Percentiles rank a stretch among this genome's conserved stretches.
phyloP scores from a whole-genome alignment of 805 yeast genomes.

The Candida nanaspora region DNA sequence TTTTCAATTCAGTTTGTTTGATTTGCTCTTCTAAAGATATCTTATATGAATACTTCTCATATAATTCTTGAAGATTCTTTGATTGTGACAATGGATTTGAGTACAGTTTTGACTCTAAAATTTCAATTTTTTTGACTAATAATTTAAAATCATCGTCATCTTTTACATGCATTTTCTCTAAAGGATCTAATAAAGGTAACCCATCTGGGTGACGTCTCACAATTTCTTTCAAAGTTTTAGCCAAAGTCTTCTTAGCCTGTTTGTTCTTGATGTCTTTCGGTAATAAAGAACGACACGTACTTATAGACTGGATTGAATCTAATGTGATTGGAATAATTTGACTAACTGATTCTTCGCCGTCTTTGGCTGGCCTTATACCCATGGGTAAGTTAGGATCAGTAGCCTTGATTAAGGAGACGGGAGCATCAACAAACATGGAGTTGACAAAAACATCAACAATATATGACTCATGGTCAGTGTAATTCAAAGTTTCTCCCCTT shows the following conservation, averaged over 20 bases:
- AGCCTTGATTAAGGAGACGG: slow-evolving; percentile 71
- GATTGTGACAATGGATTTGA: slow-evolving; percentile 64
- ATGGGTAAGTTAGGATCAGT: slow-evolving; percentile 74
- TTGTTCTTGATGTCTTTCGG: slow-evolving; percentile 66
- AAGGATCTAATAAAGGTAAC: slow-evolving; percentile 84
- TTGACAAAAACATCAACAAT: slow-evolving; percentile 78
- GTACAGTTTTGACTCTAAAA: slow-evolving; percentile 65
- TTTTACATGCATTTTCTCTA: slow-evolving; percentile 81
- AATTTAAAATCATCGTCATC: slow-evolving; percentile 65
- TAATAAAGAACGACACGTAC: slow-evolving; percentile 72
- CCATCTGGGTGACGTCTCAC: slow-evolving; percentile 83
- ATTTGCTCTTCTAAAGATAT: slow-evolving; percentile 54
- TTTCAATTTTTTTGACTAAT: slow-evolving; percentile 71
- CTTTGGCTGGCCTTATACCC: slow-evolving; percentile 79
- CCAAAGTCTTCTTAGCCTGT: slow-evolving; percentile 53
- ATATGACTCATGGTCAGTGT: slow-evolving; percentile 83
- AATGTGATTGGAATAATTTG: slow-evolving; percentile 84
- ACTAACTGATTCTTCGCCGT: slow-evolving; percentile 62
- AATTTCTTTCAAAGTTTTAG: slow-evolving; percentile 72
- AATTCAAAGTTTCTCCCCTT: slow-evolving; percentile 51
- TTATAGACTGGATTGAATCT: slow-evolving; percentile 64
- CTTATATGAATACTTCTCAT: slow-evolving; percentile 58
- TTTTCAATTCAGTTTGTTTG: slow-evolving; percentile 52
- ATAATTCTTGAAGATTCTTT: slow-evolving; percentile 53
- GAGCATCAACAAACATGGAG: slow-evolving; percentile 75